Evolutionary conservation across 192 early-diverging fungal species (phyloP), one percentile per base, ranked within the genome.

Genomic region (Podila minutissima): DNA sequence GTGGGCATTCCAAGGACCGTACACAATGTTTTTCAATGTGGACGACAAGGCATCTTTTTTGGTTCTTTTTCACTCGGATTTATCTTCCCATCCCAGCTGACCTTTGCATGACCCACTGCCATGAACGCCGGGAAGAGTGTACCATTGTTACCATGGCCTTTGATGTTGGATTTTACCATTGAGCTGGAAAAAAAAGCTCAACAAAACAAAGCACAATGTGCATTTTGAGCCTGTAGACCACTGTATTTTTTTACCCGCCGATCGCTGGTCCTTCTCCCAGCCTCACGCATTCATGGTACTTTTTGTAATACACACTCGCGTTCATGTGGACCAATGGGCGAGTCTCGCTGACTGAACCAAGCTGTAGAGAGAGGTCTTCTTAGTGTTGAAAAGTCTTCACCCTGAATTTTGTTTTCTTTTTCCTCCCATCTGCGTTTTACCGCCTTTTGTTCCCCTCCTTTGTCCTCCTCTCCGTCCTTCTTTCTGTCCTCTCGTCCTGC

Each of bases 81-180:
- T 55, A 7, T 12, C 29, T 61, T 61, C 59, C 59, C 59, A 61
- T 61, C 59, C 31, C 53, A 55, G 53, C 53, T 55, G 53, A 55
- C 53, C 53, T 24, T 55, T 26, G 53, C 53, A 55, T 55, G 53
- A 55, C 53, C 53, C 8, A n/a, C 22, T 26, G 0, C n/a, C 59
- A 19, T 28, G 31, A 32, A 19, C 28, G 29, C 59, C 17, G 26
- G 59, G 28, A 61, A 17, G 59, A 61, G 8, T 19, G 13, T 61
- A 5, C 15, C 31, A 61, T 61, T 19, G 41, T 46, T 46, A 46
- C 41, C 41, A 46, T 46, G 15, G 15, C 15, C 41, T 17, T 1
- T 46, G 41, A 15, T 46, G 41, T 15, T 15, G 15, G 41, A 46
- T 46, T 46, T 46, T 46, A 46, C 41, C 41, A 46, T 26, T 58